Evolutionary conservation across 768 basidiomycete species (phyloP), one percentile per base, ranked within the genome.

Genomic region (Suillus spraguei): DNA sequence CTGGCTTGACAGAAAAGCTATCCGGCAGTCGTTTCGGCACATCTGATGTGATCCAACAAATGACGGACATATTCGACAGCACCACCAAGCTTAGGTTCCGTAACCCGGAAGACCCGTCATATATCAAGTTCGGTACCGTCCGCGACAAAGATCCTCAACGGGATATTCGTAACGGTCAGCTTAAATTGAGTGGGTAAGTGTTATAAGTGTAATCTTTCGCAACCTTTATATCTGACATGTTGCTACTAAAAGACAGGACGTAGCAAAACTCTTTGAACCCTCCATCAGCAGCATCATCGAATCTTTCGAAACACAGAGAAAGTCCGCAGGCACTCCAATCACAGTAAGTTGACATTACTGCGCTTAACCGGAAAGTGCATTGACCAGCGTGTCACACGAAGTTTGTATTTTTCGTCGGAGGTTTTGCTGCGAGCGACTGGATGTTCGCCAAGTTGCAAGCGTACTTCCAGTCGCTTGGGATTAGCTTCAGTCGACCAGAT

Each of bases 351-450:
- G 10, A 5, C 13, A 10, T 33, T n/a, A 16, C 39, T 35, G 13
- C 1, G 6, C 35, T 60, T 50, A 4, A 11, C 2, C 8, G 13
- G 20, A 24, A 38, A 20, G 8, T 17, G 38, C 46, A 6, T 14
- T 60, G 62, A 60, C 17, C 1, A 44, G 0, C 22, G 59, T 11
- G 22, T 49, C 41, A 28, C 38, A 24, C 14, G 17, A 41, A 77
- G 76, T 73, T 75, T 13, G 76, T 83, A 28, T 79, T 85, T 60
- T 78, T 88, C 1, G 83, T 86, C 3, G 84, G 85, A 8, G 84
- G 83, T 0, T 85, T 85, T 69, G 80, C 81, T 11, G 81, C 82
- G 1, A 85, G 79, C 63, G 79, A 81, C 50, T 85, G 79, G 77
- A 69, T 86, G 20, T 84, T 81, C 64, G 65, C 72, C 2, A 73